Conservation (phyloP, 2,329 filamentous ascomycete species). For the Fusarium oxysporum region DNA sequence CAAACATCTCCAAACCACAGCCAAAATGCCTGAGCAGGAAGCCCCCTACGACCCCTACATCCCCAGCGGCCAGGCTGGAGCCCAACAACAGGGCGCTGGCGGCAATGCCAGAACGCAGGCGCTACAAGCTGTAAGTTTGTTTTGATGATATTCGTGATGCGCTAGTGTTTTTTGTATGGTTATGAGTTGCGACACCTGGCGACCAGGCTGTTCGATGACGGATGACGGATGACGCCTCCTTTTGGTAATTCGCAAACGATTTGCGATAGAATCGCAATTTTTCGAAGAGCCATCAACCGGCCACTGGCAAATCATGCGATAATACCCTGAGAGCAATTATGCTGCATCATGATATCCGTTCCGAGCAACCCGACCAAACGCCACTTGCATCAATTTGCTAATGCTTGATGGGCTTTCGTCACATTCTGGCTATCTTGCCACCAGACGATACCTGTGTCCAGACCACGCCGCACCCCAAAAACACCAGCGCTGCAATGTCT, state of each 20-base stretch:
- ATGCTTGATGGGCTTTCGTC: not conserved
- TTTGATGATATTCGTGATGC: constrained; percentile 28
- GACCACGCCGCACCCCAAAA: constrained; percentile 2
- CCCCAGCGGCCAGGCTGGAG: constrained; percentile 71
- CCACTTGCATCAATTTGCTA: not conserved
- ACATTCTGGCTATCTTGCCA: not conserved
- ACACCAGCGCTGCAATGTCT: not conserved
- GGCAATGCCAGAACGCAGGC: constrained; percentile 69
- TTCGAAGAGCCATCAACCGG: not conserved
- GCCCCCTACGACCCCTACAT: constrained; percentile 91
- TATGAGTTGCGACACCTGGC: constrained; percentile 33
- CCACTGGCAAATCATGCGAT: not conserved
- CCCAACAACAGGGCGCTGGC: constrained; percentile 54
- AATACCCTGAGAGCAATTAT: not conserved
- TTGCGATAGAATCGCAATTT: not conserved
- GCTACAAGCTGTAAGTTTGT: constrained; percentile 81
- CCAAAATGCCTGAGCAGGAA: constrained; percentile 65
- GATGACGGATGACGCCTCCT: constrained; percentile 29
- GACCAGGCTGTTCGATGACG: constrained; percentile 13
- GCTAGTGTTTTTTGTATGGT: constrained; percentile 22
- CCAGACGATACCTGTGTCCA: not conserved
- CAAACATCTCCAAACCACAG: constrained; percentile 11
- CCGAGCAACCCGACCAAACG: not conserved
- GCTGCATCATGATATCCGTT: not conserved
- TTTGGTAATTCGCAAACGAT: constrained; percentile 1